phyloP scores from a whole-genome alignment of 805 yeast species.

The Lipomyces orientalis region DNA sequence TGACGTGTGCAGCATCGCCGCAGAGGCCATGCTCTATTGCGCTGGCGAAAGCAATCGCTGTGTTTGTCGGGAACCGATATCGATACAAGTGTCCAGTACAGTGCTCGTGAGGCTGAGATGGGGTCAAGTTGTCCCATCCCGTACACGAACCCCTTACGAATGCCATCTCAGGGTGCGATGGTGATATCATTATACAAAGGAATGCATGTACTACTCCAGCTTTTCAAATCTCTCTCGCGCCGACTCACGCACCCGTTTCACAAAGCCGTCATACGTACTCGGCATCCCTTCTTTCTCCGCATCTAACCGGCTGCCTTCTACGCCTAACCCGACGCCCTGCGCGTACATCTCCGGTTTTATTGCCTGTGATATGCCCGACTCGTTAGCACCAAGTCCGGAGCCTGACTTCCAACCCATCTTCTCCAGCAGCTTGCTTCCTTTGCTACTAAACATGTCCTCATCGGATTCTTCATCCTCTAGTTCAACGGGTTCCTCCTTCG shows the following conservation, averaged over 20 bases:
- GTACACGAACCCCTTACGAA: neutral
- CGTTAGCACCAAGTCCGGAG: slow-evolving; percentile 77
- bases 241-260: slow-evolving; percentile 4
- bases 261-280: slow-evolving; percentile 13
- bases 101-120: neutral
- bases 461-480: slow-evolving; percentile 28
- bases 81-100: no score
- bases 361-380: slow-evolving; percentile 48
- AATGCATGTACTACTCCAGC: neutral
- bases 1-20: slow-evolving; percentile 9
- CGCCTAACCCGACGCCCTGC: slow-evolving; percentile 34
- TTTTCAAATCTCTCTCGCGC: slow-evolving; percentile 18
- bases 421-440: slow-evolving; percentile 74
- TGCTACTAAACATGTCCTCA: slow-evolving; percentile 11
- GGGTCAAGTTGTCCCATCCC: no score
- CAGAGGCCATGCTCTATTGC: slow-evolving; percentile 8
- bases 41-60: neutral
- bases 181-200: neutral
- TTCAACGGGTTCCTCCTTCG: slow-evolving; percentile 2
- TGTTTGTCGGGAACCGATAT: neutral
- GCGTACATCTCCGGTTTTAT: slow-evolving; percentile 30
- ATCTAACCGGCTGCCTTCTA: slow-evolving; percentile 17
- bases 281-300: slow-evolving; percentile 12
- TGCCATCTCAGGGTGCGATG: neutral
- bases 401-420: slow-evolving; percentile 90